Evolutionary conservation across 176 grass and related monocot species (phyloP).

Genomic region (Aegilops speltoides): DNA sequence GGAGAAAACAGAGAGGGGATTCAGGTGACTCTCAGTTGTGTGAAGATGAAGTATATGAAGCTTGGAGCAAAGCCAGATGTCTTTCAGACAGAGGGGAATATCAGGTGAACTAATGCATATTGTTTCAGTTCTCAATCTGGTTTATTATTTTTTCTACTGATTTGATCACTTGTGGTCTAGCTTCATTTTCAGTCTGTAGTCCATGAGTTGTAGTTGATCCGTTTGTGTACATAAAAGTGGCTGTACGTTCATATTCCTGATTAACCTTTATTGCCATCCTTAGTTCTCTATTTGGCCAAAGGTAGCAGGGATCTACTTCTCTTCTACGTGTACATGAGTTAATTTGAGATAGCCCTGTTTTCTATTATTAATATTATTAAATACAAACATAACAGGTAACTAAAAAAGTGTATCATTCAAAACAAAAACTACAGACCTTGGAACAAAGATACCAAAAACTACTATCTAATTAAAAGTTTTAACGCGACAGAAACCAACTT

Average conservation of each 20-base stretch:
- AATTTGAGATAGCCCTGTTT: not conserved
- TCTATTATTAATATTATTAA: not conserved
- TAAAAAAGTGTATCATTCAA: not conserved
- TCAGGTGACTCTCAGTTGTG: conserved; percentile 26
- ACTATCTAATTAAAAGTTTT: not conserved
- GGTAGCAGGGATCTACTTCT: conserved; percentile 2
- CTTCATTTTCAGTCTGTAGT: conserved; percentile 17
- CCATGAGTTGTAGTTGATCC: conserved; percentile 12
- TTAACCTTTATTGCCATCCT: not conserved
- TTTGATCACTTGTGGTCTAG: conserved; percentile 7
- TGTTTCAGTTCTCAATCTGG: not conserved
- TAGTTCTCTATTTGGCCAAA: conserved; percentile 8
- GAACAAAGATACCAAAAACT: not conserved
- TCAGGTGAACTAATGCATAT: conserved; percentile 53
- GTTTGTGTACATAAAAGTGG: conserved; percentile 19
- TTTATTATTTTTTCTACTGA: not conserved
- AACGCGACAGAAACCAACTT: not conserved
- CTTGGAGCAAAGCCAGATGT: conserved; percentile 97
- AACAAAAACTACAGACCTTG: not conserved
- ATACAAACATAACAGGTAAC: not conserved
- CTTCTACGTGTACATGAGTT: not conserved
- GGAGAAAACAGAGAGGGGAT: not conserved
- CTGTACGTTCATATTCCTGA: not conserved
- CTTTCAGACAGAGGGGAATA: conserved; percentile 82
- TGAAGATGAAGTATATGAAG: conserved; percentile 99